Conservation (phyloP, 75 land plant genomes). For the Pinus albicaulis region DNA sequence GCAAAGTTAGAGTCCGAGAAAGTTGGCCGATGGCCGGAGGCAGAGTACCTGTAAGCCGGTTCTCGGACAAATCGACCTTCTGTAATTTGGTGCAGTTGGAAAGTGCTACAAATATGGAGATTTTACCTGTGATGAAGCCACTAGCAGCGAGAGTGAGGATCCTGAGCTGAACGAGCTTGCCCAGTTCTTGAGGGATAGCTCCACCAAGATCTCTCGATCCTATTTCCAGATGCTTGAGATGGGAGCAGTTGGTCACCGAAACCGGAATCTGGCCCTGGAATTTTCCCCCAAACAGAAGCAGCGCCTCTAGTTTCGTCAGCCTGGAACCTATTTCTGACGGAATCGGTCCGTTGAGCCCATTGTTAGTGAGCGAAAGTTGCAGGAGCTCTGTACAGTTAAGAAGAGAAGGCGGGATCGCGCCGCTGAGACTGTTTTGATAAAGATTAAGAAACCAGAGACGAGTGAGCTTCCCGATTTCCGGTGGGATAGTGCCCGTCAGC, state of each 20-base stretch:
- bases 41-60: constrained; percentile 31
- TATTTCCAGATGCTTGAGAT: constrained; percentile 28
- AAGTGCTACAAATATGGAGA: constrained; percentile 43
- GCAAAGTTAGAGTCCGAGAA: constrained; percentile 14
- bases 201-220: constrained; percentile 29
- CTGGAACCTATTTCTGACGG: constrained; percentile 29
- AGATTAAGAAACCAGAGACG: constrained; percentile 20
- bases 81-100: constrained; percentile 42
- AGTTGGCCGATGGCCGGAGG: constrained; percentile 52
- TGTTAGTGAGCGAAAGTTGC: constrained; percentile 45
- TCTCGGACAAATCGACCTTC: constrained; percentile 24
- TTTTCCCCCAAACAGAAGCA: constrained; percentile 28
- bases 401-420: constrained; percentile 24
- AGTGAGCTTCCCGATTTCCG: constrained; percentile 19
- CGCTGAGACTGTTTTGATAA: constrained; percentile 20
- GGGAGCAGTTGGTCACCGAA: constrained; percentile 38
- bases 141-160: constrained; percentile 34
- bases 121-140: constrained; percentile 37
- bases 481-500: constrained; percentile 24
- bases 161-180: constrained; percentile 36
- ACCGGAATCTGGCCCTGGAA: constrained; percentile 55
- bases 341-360: constrained; percentile 50
- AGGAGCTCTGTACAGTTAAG: constrained; percentile 23
- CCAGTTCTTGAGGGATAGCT: constrained; percentile 41
- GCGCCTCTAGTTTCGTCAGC: constrained; percentile 24